A percentile compares a stretch with the other conserved stretches of the same genome.
Conservation (phyloP, 1,139 yeast species). For the Suhomyces wounanorum region DNA sequence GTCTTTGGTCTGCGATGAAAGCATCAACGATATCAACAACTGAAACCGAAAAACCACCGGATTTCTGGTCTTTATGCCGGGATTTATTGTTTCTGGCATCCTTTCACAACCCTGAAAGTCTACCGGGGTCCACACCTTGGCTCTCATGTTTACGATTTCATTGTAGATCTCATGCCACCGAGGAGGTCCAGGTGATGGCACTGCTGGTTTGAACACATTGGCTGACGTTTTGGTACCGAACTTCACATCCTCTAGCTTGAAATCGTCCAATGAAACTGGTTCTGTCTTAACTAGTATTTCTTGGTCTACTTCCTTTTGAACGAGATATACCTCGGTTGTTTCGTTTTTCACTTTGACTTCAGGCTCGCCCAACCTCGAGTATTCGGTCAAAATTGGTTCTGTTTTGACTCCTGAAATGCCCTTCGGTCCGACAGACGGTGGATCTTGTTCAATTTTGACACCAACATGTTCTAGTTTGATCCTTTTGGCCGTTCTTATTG, state of each 20-base stretch:
- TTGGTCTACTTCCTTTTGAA: neutral
- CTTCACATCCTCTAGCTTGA: neutral
- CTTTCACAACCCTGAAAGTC: conserved; percentile 88
- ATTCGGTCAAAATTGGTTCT: neutral
- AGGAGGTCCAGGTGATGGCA: conserved; percentile 9
- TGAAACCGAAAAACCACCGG: conserved; percentile 66
- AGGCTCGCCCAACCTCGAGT: neutral
- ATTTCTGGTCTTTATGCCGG: conserved; percentile 26
- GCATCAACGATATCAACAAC: conserved; percentile 75
- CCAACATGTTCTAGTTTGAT: conserved; percentile 8
- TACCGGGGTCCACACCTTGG: conserved; percentile 71
- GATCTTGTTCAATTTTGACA: conserved; percentile 3
- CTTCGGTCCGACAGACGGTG: neutral
- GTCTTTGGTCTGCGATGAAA: conserved; percentile 91
- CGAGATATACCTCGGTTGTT: neutral
- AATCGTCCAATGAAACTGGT: neutral
- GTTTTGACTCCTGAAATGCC: neutral
- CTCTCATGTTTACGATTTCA: conserved; percentile 65
- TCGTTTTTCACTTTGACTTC: neutral
- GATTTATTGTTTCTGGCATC: conserved; percentile 55
- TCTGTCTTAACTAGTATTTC: neutral
- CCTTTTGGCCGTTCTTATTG: conserved; percentile 4
- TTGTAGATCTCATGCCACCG: conserved; percentile 59
- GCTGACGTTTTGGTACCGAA: neutral
- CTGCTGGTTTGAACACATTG: conserved; percentile 13